Evolutionary conservation across 805 yeast genomes (phyloP).

Genomic region (Schizosaccharomyces octosporus): DNA sequence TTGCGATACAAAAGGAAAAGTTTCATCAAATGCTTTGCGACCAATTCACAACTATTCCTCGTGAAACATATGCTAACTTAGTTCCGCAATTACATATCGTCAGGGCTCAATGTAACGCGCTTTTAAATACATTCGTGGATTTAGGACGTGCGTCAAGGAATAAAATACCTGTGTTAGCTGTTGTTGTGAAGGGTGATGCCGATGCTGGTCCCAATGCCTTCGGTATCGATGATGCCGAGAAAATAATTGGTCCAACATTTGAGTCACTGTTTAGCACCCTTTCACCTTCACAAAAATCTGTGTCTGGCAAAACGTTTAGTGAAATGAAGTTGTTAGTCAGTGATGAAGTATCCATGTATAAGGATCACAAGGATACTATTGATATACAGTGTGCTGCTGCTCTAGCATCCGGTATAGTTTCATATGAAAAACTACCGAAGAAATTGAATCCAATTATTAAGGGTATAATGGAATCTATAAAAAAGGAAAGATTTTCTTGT

Average conservation of each 20-base stretch:
- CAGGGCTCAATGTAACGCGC: conserved; percentile 65
- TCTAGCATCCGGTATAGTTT: conserved; percentile 49
- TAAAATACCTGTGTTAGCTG: conserved; percentile 44
- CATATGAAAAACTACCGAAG: conserved; percentile 35
- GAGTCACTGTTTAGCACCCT: conserved; percentile 38
- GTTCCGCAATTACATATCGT: conserved; percentile 68
- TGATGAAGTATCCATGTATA: conserved; percentile 46
- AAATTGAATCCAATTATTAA: conserved; percentile 75
- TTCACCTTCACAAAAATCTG: conserved; percentile 43
- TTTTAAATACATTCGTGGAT: conserved; percentile 54
- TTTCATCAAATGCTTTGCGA: conserved; percentile 1
- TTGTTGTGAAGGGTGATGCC: conserved; percentile 77
- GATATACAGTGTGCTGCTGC: conserved; percentile 41
- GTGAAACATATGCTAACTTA: conserved; percentile 49
- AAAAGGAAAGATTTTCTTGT: conserved; percentile 38
- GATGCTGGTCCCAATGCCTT: conserved; percentile 91
- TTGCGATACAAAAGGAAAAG: conserved; percentile 2
- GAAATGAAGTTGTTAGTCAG: conserved; percentile 50
- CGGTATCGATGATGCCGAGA: conserved; percentile 51
- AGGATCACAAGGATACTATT: conserved; percentile 19
- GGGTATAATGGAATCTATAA: conserved; percentile 77
- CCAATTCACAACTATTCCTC: conserved; percentile 4
- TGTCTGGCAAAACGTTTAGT: conserved; percentile 47
- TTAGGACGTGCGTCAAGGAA: conserved; percentile 15
- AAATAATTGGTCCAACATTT: conserved; percentile 37